Evolutionary conservation across 805 yeast species (phyloP), one percentile per base, ranked within the genome.

Genomic region (Wickerhamomyces bovis): DNA sequence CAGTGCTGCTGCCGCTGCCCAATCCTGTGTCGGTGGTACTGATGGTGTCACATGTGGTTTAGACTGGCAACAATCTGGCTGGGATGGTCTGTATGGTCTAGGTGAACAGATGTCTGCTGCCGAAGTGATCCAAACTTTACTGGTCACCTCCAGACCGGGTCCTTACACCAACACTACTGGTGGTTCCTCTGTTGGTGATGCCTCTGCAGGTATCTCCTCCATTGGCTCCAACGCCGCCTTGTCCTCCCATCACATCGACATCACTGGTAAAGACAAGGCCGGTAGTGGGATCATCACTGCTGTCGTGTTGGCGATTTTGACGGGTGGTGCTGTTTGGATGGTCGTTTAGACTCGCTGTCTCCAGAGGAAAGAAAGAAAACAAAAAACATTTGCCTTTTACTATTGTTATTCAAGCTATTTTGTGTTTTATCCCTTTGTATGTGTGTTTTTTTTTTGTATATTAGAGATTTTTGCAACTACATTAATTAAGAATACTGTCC

Each of bases 261-360:
- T 89, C 39, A 69, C 79, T 1, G 63, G 70, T 0, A 80, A 77
- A 49, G 96, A 88, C 60, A 77, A 75, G 56, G 96, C 89, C 2
- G 98, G 98, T 43, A 97, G 97, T 1, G 95, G 95, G 42, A 70
- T 90, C 20, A 64, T 88, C 39, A 92, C 99, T 0, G 95, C 90
- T 0, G 64, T 88, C 6, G 81, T 85, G 1, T 63, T 88, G 52
- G 77, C 78, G 2, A 61, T 73, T 3, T 56, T 89, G 21, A 62
- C 81, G 19, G 88, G 82, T 33, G 80, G 89, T 21, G 75, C 85
- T 28, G 70, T 81, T 30, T 89, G 98, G 97, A 83, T 92, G 90
- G 61, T 81, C 43, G 62, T 78, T 44, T 79, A 64, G 31, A 54
- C 5, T 31, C 16, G 20, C 18, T 33, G 13, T 31, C 12, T 4